Base-by-base conservation (phyloP, 2,329 filamentous ascomycete species). In the Stenocarpella maydis region DNA sequence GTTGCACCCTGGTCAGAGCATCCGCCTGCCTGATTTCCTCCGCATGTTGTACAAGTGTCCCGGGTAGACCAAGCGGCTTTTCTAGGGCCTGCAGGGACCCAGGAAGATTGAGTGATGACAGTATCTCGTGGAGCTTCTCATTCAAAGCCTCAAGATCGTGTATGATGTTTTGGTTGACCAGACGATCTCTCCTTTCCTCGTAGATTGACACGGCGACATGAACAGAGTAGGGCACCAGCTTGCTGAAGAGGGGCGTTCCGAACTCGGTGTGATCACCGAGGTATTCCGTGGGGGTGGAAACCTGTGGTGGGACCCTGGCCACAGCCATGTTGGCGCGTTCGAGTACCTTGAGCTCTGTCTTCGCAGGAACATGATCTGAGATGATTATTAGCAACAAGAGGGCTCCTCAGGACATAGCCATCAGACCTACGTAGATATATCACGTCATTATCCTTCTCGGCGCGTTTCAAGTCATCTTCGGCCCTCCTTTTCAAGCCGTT, bases 131-230 rank as follows among this genome's bases (percentile, higher is more conserved):
- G 0, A 98, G 85, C 72, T 90, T 89, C 70, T 91, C 89, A 0
- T 93, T 97, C 74, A 98, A 86, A 0, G 84, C 86, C 75, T 98
- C 95, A 5, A 98, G 83, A 76, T 97, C 92, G 31, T 92, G 90
- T 60, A 98, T 92, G 39, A 98, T 93, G 63, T 89, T 92, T 73
- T 93, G 92, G 77, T 96, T 97, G 52, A 99, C 91, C 69, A 97
- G 84, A n/a, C 94, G 88, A 78, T 99, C 95, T 69, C 95, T 87
- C 17, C 95, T 88, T 77, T 98, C 95, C 67, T 94, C 94, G 77
- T 99, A 99, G 41, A 98, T 97, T 58, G 94, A 97, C 1, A 95
- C 93, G 9, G 96, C 96, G 60, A 98, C 88, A 76, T 99, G 96
- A 0, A 98, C 96, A 0, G 95, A 94, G 78, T 98, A 98, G 0